Percentiles rank a stretch among this genome's conserved stretches.
phyloP scores from a whole-genome alignment of 176 grass and related monocot genomes.

The Bonia amplexicaulis region DNA sequence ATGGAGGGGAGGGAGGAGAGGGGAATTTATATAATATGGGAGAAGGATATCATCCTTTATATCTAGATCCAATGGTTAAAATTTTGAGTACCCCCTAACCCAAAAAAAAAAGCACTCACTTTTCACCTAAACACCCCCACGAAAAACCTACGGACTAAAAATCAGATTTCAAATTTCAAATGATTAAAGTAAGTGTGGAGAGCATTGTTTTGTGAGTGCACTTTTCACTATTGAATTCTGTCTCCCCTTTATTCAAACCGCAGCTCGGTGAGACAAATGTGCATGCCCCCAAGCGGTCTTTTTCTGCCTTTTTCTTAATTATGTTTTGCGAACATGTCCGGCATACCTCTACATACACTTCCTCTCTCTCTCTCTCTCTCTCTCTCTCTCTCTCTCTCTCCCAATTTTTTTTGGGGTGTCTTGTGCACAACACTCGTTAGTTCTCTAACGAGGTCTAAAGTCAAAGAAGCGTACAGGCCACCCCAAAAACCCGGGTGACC shows the following conservation, averaged over 20 bases:
- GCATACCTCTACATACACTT: conserved; percentile 6
- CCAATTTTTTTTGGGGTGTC: not conserved
- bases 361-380: not conserved
- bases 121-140: too few relatives aligned
- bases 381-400: not conserved
- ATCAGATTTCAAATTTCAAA: conserved; percentile 17
- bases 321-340: conserved; percentile 27
- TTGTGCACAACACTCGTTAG: conserved; percentile 29
- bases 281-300: conserved; percentile 50
- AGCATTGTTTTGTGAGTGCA: not conserved
- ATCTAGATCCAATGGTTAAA: too few relatives aligned
- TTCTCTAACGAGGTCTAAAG: conserved; percentile 45
- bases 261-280: conserved; percentile 37
- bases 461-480: conserved; percentile 72
- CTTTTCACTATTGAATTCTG: conserved; percentile 22
- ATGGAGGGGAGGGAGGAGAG: too few relatives aligned
- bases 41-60: too few relatives aligned
- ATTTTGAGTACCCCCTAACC: too few relatives aligned
- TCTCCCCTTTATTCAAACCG: conserved; percentile 37
- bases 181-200: conserved; percentile 27
- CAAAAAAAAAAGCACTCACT: too few relatives aligned
- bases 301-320: conserved; percentile 45
- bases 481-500: conserved; percentile 69
- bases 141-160: not conserved
- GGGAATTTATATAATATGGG: too few relatives aligned